Percentiles rank a stretch among this genome's conserved stretches.
phyloP scores from a whole-genome alignment of 495 filamentous ascomycete species.

The Lepraria neglecta region DNA sequence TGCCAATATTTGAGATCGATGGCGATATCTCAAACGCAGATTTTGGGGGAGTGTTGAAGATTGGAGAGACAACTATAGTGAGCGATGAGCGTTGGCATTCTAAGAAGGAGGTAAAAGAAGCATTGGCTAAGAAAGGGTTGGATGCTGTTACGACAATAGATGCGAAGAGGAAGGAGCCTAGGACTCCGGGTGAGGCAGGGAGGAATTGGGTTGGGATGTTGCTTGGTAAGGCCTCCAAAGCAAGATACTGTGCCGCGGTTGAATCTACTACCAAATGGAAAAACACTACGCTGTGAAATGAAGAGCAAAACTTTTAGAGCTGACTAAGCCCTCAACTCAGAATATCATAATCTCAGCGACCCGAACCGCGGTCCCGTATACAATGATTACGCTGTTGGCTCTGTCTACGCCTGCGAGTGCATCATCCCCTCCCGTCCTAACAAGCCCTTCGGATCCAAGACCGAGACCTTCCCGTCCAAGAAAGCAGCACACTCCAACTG shows the following conservation, averaged over 20 bases:
- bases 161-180: conserved; percentile 1
- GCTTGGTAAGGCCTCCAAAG: conserved; percentile 11
- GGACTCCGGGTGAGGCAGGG: neutral
- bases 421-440: conserved; percentile 13
- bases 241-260: neutral
- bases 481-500: conserved; percentile 28
- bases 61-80: conserved; percentile 14
- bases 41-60: conserved; percentile 21
- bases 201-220: conserved; percentile 28
- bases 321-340: neutral
- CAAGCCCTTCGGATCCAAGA: conserved; percentile 16
- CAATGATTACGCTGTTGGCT: conserved; percentile 20
- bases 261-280: neutral
- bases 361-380: conserved; percentile 17
- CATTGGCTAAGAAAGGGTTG: conserved; percentile 21
- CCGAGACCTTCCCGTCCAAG: conserved; percentile 28
- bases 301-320: neutral
- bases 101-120: conserved; percentile 28
- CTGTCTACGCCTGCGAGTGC: conserved; percentile 22
- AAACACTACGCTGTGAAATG: neutral
- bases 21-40: conserved; percentile 12
- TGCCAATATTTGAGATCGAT: conserved; percentile 23
- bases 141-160: conserved; percentile 16
- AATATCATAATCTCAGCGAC: conserved; percentile 22
- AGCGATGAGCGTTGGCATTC: conserved; percentile 23